Percentiles rank a stretch among this genome's conserved stretches.
Evolutionary conservation across 2,329 filamentous ascomycete species (phyloP).

Genomic region (Fusarium lyarnte): DNA sequence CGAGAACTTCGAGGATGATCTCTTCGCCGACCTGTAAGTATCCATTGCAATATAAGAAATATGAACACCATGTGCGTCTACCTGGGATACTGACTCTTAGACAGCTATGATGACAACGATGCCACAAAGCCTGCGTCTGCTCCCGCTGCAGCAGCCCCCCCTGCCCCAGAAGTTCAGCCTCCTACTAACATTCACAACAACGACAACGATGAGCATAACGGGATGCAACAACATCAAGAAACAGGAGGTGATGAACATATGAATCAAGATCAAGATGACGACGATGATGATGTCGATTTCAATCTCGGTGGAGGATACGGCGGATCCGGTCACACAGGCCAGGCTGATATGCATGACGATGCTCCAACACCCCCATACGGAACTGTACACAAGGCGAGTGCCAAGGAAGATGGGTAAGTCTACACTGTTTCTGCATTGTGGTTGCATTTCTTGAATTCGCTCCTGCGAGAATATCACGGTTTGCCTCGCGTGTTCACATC

Average conservation of each 20-base stretch:
- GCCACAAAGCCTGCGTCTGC: slow-evolving; percentile 54
- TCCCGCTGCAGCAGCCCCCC: slow-evolving; percentile 41
- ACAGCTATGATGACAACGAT: slow-evolving; percentile 73
- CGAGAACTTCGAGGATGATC: slow-evolving; percentile 89
- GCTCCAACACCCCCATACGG: slow-evolving; percentile 48
- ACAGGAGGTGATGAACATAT: slow-evolving; percentile 53
- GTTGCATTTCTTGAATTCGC: slow-evolving; percentile 30
- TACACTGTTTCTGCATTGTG: slow-evolving; percentile 35
- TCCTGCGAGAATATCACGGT: slow-evolving; percentile 16
- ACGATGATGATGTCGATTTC: slow-evolving; percentile 68
- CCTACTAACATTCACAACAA: slow-evolving; percentile 42
- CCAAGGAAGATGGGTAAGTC: slow-evolving; percentile 62
- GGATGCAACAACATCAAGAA: slow-evolving; percentile 33
- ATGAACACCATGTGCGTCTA: not conserved
- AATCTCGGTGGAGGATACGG: slow-evolving; percentile 58
- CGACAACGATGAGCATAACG: slow-evolving; percentile 36
- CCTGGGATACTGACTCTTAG: slow-evolving; percentile 2
- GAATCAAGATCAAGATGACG: slow-evolving; percentile 58
- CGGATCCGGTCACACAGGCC: slow-evolving; percentile 45
- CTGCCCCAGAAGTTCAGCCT: slow-evolving; percentile 42
- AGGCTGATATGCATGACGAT: slow-evolving; percentile 44
- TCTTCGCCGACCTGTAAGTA: slow-evolving; percentile 92
- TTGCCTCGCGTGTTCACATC: slow-evolving; percentile 19
- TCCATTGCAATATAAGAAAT: not conserved
- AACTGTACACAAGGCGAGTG: slow-evolving; percentile 67